A percentile compares a stretch with the other conserved stretches of the same genome.
Evolutionary conservation across 148 eudicot genomes (phyloP).

Genomic region (Oxyria digyna): DNA sequence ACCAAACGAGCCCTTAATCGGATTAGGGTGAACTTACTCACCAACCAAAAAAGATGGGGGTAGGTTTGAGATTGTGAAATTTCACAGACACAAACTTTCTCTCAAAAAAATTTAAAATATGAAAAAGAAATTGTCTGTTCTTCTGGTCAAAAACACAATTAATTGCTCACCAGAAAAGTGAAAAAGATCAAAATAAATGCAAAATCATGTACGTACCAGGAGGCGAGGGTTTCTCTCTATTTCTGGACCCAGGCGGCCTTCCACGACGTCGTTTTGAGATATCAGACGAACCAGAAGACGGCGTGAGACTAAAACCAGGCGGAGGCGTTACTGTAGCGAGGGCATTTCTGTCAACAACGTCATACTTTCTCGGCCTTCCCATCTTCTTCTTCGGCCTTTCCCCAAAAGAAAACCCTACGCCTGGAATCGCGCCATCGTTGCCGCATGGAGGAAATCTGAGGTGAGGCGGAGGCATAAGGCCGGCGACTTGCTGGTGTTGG

Average conservation of each 20-base stretch:
- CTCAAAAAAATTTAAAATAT: neutral
- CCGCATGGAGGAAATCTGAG: conserved; percentile 2
- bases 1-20: neutral
- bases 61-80: conserved; percentile 7
- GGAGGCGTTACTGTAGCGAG: neutral
- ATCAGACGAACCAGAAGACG: neutral
- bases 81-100: too few relatives aligned
- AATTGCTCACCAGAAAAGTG: neutral
- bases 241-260: conserved; percentile 9
- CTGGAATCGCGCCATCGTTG: neutral
- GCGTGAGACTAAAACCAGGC: conserved; percentile 6
- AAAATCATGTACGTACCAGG: neutral
- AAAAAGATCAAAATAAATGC: neutral
- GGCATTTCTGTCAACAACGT: neutral
- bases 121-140: neutral
- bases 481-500: neutral
- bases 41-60: neutral
- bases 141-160: conserved; percentile 6
- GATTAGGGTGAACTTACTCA: neutral
- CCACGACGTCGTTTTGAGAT: conserved; percentile 9
- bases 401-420: neutral
- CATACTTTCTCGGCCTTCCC: conserved; percentile 5
- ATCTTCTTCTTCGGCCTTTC: conserved; percentile 6
- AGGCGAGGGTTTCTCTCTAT: neutral
- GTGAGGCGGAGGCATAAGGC: conserved; percentile 2